Evolutionary conservation across 768 basidiomycete genomes (phyloP), one percentile per base, ranked within the genome.

Genomic region (Botryobasidium botryosum): DNA sequence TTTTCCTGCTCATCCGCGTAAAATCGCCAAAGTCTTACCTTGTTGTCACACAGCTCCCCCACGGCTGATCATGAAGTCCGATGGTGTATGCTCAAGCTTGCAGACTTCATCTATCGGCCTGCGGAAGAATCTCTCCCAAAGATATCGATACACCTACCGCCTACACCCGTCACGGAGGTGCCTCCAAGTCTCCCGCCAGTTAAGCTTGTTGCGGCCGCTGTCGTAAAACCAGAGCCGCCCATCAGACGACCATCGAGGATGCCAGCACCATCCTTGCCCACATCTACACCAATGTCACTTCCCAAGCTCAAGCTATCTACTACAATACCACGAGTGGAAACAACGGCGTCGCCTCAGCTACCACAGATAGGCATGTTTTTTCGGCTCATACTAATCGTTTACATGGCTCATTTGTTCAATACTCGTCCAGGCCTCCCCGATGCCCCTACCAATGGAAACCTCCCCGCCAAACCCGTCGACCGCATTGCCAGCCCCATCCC

Each of bases 71-170:
- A 84, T 55, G 84, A 92, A 62, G 81, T 91, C 32, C 79, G 90
- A 37, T 85, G 87, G 75, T 85, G 80, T 51, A 64, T 92, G 40
- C 68, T 97, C 54, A 96, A 97, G 61, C 65, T 94, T 20, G 86
- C 85, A 4, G 92, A 96, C 54, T 68, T 92, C 17, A 70, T 88
- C 35, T 78, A 91, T 52, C 75, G 79, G 42, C 81, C 85, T 20
- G 66, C 76, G 3, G 77, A 85, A 47, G 92, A 97, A 61, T 69
- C 76, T 2, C 66, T 81, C 5, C 91, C 91, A 1, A 88, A 85
- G 46, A 77, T 91, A 50, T 83, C 76, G 37, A 77, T 91, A 40
- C 82, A 86, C 52, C 74, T 90, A 43, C 71, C 75, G 6, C 65
- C 72, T 23, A 86, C 83, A 2, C 85, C 88, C 12, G 68, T 80